Evolutionary conservation across 2,329 filamentous ascomycete genomes (phyloP).

Genomic region (Torrubiella hemipterigena): DNA sequence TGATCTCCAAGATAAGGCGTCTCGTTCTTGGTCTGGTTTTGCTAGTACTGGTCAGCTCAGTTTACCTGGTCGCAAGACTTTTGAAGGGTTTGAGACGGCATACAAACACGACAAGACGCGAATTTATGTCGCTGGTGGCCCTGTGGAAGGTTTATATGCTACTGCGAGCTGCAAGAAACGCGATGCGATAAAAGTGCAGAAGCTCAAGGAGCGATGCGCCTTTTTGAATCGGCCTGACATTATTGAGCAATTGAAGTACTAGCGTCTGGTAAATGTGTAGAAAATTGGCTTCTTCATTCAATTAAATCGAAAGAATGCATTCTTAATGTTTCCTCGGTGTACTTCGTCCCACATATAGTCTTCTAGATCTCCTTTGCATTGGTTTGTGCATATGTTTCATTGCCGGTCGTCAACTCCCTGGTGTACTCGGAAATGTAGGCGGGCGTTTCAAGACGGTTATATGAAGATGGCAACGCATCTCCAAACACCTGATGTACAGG

Average conservation of each 20-base stretch:
- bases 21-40: slow-evolving; percentile 35
- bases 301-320: too few species aligned
- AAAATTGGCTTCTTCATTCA: too few species aligned
- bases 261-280: too few species aligned
- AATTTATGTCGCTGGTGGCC: slow-evolving; percentile 32
- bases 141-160: slow-evolving; percentile 26
- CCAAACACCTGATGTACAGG: slow-evolving; percentile 54
- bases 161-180: slow-evolving; percentile 20
- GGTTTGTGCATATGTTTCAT: too few species aligned
- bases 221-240: slow-evolving; percentile 32
- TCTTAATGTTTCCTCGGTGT: too few species aligned
- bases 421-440: background rate
- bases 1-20: slow-evolving; percentile 23
- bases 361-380: too few species aligned
- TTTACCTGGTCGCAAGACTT: slow-evolving; percentile 18
- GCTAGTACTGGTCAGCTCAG: slow-evolving; percentile 24
- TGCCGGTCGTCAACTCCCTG: too few species aligned
- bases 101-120: slow-evolving; percentile 15
- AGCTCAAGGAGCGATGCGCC: slow-evolving; percentile 30
- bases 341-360: too few species aligned
- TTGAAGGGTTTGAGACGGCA: slow-evolving; percentile 27
- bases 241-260: slow-evolving; percentile 27
- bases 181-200: slow-evolving; percentile 25
- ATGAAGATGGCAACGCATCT: slow-evolving; percentile 45
- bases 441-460: slow-evolving; percentile 38